Conservation (phyloP, 2,329 filamentous ascomycete genomes). For the Curvularia sp. region DNA sequence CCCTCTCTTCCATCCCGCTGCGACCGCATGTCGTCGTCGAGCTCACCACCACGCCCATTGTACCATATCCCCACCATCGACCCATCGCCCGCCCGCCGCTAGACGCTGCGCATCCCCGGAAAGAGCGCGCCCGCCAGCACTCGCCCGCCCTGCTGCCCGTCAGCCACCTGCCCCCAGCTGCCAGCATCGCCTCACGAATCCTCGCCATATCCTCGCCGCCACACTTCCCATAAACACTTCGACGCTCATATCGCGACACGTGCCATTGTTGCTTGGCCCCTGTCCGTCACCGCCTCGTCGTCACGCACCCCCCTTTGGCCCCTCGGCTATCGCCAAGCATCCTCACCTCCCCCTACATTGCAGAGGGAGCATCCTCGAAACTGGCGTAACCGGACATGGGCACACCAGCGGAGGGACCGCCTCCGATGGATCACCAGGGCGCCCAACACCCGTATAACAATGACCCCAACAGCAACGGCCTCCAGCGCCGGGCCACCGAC, state of each 20-base stretch:
- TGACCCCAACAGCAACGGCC: constrained; percentile 44
- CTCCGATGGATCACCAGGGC: constrained; percentile 44
- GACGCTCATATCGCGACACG: constrained; percentile 7
- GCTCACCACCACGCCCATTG: constrained; percentile 17
- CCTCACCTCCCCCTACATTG: constrained; percentile 9
- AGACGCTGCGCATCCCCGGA: constrained; percentile 14
- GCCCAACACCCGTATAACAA: constrained; percentile 36
- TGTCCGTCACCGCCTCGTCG: constrained; percentile 8
- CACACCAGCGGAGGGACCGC: constrained; percentile 46
- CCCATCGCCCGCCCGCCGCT: constrained; percentile 18
- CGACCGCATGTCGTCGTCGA: constrained; percentile 25
- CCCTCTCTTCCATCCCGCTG: constrained; percentile 12
- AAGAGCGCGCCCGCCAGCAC: constrained; percentile 26
- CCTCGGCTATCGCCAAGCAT: constrained; percentile 16
- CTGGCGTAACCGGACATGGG: constrained; percentile 43
- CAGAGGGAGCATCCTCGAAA: constrained; percentile 17
- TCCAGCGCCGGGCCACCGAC: constrained; percentile 41
- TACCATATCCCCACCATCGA: constrained; percentile 19
- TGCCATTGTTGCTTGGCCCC: constrained; percentile 5
- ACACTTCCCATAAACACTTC: not conserved
- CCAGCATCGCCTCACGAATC: constrained; percentile 4
- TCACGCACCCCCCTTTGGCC: constrained; percentile 16
- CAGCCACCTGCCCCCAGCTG: constrained; percentile 5
- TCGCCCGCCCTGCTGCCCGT: constrained; percentile 1
- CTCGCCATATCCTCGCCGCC: constrained; percentile 1